Conservation (phyloP, 352 stramenopile species). For the Saprolegnia diclina region DNA sequence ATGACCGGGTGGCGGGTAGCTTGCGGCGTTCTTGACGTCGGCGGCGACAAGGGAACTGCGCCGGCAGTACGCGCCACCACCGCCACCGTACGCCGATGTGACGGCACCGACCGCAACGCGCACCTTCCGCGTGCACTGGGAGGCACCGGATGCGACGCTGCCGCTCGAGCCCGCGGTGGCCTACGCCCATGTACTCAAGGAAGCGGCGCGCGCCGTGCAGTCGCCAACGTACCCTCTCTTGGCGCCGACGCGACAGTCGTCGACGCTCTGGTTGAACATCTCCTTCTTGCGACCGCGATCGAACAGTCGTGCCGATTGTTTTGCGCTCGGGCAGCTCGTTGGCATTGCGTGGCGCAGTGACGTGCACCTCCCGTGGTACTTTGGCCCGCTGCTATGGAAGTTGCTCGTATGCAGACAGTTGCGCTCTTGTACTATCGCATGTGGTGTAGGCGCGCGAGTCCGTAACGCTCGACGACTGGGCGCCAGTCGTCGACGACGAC, state of each 20-base stretch:
- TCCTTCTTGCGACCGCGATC: neutral
- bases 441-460: neutral
- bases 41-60: neutral
- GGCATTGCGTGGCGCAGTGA: slow-evolving; percentile 56
- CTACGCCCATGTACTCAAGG: slow-evolving; percentile 43
- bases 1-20: slow-evolving; percentile 5
- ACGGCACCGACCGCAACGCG: slow-evolving; percentile 25
- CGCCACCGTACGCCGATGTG: neutral
- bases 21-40: neutral
- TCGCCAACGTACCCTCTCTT: slow-evolving; percentile 57
- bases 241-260: slow-evolving; percentile 29
- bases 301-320: slow-evolving; percentile 46
- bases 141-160: slow-evolving; percentile 1
- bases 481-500: neutral
- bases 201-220: slow-evolving; percentile 45
- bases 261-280: slow-evolving; percentile 31
- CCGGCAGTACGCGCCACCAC: slow-evolving; percentile 11
- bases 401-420: neutral
- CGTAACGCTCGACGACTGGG: slow-evolving; percentile 6
- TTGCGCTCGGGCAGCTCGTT: slow-evolving; percentile 52
- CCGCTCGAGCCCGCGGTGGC: slow-evolving; percentile 30
- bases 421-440: neutral
- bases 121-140: slow-evolving; percentile 28
- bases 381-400: slow-evolving; percentile 14
- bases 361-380: slow-evolving; percentile 35